These are phyloP conservation scores for Paraleonurus japonicus DNA, from an alignment of 257 asterid species.

Conservation along the genomic window DNA sequence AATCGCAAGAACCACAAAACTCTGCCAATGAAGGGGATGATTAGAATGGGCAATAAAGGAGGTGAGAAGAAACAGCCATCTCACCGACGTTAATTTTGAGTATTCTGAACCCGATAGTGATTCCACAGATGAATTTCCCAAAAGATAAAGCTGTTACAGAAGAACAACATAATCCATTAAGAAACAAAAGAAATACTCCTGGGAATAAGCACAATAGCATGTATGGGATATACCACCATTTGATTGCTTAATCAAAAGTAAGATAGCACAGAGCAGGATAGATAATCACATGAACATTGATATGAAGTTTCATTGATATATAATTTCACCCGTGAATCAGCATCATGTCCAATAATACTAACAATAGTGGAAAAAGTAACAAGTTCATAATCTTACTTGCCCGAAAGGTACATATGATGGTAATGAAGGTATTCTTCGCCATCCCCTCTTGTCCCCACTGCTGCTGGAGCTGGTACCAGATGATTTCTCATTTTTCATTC, in stretches of 20 bases:
- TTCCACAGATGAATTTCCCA: slow-evolving; percentile 90
- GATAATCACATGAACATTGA: not conserved
- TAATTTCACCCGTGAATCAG: not conserved
- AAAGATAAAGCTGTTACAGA: slow-evolving; percentile 72
- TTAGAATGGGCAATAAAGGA: slow-evolving; percentile 14
- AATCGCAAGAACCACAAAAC: slow-evolving; percentile 21
- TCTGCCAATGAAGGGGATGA: slow-evolving; percentile 12
- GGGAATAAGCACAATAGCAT: slow-evolving; percentile 13
- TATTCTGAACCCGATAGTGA: slow-evolving; percentile 92
- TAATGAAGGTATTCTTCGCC: slow-evolving; percentile 83
- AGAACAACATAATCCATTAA: not conserved
- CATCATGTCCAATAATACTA: not conserved
- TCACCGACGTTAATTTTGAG: slow-evolving; percentile 87
- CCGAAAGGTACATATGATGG: slow-evolving; percentile 99
- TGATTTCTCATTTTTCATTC: slow-evolving; percentile 53
- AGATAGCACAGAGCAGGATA: not conserved
- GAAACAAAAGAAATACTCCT: not conserved
- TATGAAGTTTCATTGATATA: not conserved
- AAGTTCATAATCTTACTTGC: slow-evolving; percentile 52
- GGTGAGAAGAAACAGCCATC: slow-evolving; percentile 30
- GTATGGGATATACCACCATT: slow-evolving; percentile 5
- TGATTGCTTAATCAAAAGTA: slow-evolving; percentile 1
- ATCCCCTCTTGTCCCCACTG: slow-evolving; percentile 52
- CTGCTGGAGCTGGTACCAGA: slow-evolving; percentile 36
- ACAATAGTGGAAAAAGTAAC: slow-evolving; percentile 1